A percentile compares a stretch with the other conserved stretches of the same genome.
Evolutionary conservation across 1,284 basidiomycete genomes (phyloP).

Genomic region (Trametes sp.): DNA sequence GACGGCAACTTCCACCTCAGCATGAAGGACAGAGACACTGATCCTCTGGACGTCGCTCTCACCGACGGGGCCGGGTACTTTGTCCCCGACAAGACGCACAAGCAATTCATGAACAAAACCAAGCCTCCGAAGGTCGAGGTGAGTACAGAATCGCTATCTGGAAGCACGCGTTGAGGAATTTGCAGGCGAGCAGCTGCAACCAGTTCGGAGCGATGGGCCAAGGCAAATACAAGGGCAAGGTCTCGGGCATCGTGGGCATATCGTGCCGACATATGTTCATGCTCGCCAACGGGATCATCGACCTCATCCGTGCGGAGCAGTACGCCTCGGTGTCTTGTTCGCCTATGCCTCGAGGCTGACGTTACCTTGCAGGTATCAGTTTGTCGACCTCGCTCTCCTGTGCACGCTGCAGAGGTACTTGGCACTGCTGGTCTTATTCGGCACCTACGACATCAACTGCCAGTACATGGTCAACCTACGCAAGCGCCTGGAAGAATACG

Average conservation of each 20-base stretch:
- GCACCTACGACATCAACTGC: conserved; percentile 24
- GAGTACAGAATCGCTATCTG: neutral
- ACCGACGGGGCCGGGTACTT: conserved; percentile 18
- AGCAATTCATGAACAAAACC: conserved; percentile 1
- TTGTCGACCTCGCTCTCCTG: conserved; percentile 17
- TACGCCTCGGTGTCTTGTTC: neutral
- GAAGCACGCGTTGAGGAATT: neutral
- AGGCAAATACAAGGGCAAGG: conserved; percentile 11
- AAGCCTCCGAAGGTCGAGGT: neutral
- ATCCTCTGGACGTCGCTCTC: conserved; percentile 16
- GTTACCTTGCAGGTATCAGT: neutral
- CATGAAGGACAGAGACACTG: conserved; percentile 14
- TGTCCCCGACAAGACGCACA: conserved; percentile 12
- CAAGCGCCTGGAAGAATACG: neutral
- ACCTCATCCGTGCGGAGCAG: neutral
- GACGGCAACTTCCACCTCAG: conserved; percentile 19
- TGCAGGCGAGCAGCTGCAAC: conserved; percentile 6
- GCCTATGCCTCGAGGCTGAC: neutral
- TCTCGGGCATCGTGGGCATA: conserved; percentile 4
- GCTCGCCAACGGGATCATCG: conserved; percentile 1
- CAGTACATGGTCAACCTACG: conserved; percentile 21
- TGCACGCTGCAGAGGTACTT: conserved; percentile 13
- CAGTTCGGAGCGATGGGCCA: conserved; percentile 17
- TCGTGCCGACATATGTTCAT: conserved; percentile 13
- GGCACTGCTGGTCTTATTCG: neutral